Evolutionary conservation across 208 protist genomes (phyloP).

Genomic region (Wallacemonas rigidus): DNA sequence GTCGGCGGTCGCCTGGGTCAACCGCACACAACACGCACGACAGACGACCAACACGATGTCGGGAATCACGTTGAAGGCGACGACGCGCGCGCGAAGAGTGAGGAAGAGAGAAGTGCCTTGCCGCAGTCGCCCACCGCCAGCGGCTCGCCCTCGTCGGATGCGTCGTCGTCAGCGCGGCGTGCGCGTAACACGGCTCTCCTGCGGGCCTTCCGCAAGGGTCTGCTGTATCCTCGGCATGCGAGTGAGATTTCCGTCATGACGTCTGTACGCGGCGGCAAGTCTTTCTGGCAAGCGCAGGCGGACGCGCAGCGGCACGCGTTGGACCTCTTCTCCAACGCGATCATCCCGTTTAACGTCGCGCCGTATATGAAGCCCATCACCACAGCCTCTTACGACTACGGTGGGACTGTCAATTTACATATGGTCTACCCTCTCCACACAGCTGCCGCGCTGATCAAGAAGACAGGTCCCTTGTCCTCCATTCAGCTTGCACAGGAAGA

Average conservation of each 20-base stretch:
- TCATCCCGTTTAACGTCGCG: slow-evolving; percentile 39
- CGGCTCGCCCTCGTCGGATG: neutral
- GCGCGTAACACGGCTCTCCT: slow-evolving; percentile 14
- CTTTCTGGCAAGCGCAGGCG: slow-evolving; percentile 28
- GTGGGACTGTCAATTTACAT: slow-evolving; percentile 39
- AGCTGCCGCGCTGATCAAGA: slow-evolving; percentile 7
- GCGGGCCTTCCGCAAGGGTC: slow-evolving; percentile 15
- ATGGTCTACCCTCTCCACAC: slow-evolving; percentile 25
- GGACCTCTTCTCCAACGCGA: slow-evolving; percentile 35
- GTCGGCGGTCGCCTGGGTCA: no score
- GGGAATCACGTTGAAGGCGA: no score
- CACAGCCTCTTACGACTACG: slow-evolving; percentile 46
- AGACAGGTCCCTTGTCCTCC: neutral
- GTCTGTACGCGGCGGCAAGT: slow-evolving; percentile 38
- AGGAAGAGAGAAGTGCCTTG: neutral
- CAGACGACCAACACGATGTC: no score
- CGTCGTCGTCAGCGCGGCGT: neutral
- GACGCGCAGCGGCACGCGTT: slow-evolving; percentile 36
- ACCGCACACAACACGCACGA: neutral
- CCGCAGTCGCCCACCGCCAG: neutral
- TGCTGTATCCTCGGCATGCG: slow-evolving; percentile 24
- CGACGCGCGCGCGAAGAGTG: no score
- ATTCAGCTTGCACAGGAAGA: slow-evolving; percentile 18
- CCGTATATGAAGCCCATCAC: slow-evolving; percentile 51
- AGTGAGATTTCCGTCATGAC: slow-evolving; percentile 33